Base-by-base conservation (phyloP, 2,329 filamentous ascomycete genomes). In the Davidsoniella eucalypti region DNA sequence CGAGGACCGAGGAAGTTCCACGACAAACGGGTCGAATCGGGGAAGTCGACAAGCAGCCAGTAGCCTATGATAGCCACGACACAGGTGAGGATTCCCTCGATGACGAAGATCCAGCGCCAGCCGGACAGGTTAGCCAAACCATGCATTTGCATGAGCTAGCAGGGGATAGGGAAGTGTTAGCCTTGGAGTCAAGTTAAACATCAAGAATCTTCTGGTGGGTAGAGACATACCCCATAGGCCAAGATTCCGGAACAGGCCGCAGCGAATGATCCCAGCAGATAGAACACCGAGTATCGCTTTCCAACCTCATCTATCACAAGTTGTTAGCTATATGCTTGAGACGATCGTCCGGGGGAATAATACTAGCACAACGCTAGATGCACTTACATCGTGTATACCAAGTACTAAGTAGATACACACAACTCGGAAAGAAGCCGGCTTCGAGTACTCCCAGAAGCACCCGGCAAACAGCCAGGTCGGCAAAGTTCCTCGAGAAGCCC, bases 381-480 rank as follows among this genome's bases (percentile, higher is more conserved):
- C 16, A 61, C 70, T 68, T 62, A 76, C 73, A 80, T 61, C 78
- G 65, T 0, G 78, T 80, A 58, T 83, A 84, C 80, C 80, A 87
- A 36, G 78, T 83, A 53, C 75, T 80, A n/a, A 87, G 70, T 5
- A 86, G 66, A 58, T 84, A 86, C 0, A 83, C 78, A 47, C 75
- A 80, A 47, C 75, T 75, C 0, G 81, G 80, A 62, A 85, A 86
- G 63, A 82, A 84, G 0, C 81, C 76, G n/a, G 76, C 74, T 60
- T 85, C 81, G 23, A 84, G 69, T 2, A 80, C 55, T 45, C 81
- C 82, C 14, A 83, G 67, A 1, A 84, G 50, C 0, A 78, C 63
- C 42, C 80, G 67, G 38, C 80, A 62, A 0, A 65, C 76, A 0
- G 75, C 65, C 49, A 84, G 61, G 21, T 71, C 60, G 1, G 60